phyloP scores from a whole-genome alignment of 768 basidiomycete genomes.

The Lentinus tigrinus region DNA sequence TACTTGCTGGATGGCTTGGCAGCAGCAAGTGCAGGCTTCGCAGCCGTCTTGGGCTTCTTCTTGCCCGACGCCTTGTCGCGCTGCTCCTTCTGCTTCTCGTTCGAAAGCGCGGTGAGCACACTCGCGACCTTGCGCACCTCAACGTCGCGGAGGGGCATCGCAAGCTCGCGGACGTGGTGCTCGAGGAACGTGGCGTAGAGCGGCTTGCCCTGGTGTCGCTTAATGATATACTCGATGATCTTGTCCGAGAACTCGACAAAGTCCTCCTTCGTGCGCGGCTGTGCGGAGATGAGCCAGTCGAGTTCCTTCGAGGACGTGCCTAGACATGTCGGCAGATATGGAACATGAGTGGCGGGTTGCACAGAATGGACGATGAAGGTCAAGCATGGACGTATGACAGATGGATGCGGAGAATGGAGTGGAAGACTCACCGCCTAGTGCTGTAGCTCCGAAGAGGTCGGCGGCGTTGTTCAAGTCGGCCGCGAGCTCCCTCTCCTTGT shows the following conservation, averaged over 20 bases:
- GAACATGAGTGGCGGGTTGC: not conserved
- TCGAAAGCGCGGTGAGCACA: conserved; percentile 81
- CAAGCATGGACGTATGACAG: not conserved
- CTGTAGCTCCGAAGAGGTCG: conserved; percentile 72
- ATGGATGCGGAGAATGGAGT: not conserved
- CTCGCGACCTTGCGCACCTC: conserved; percentile 90
- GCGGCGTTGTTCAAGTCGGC: conserved; percentile 86
- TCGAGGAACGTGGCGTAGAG: conserved; percentile 84
- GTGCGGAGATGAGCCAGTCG: conserved; percentile 68
- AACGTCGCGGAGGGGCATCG: conserved; percentile 78
- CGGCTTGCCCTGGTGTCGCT: conserved; percentile 78
- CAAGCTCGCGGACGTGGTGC: conserved; percentile 74
- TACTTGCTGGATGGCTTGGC: conserved; percentile 67
- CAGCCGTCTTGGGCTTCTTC: conserved; percentile 74
- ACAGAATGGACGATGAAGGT: not conserved
- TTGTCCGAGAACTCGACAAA: conserved; percentile 71
- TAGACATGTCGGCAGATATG: conserved; percentile 26
- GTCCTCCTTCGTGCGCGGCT: conserved; percentile 89
- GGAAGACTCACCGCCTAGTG: conserved; percentile 53
- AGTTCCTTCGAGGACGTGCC: conserved; percentile 70
- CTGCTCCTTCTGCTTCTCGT: conserved; percentile 93
- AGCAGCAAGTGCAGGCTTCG: conserved; percentile 76
- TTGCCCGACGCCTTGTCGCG: conserved; percentile 85
- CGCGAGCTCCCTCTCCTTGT: conserved; percentile 80
- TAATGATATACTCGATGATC: conserved; percentile 74